Base-by-base conservation (phyloP, 2,329 filamentous ascomycete genomes). In the Didymella glomerata region DNA sequence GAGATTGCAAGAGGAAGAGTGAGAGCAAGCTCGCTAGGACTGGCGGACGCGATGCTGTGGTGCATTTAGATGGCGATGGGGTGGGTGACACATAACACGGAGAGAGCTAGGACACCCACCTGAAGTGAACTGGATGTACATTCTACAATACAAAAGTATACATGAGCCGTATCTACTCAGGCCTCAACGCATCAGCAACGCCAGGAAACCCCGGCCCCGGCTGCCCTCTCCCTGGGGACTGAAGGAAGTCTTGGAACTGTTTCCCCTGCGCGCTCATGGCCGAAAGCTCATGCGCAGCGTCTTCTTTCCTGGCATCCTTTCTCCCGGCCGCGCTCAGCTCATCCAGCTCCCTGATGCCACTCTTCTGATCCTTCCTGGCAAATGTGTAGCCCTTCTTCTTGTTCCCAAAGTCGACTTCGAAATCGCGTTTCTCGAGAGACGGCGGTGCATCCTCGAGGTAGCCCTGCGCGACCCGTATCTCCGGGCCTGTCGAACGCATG, bases 381-480 rank as follows among this genome's bases (percentile, higher is more conserved):
- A 42, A 44, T 1, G n/a, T n/a, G 7, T 22, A 28, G 5, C 22
- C 25, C 27, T n/a, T 38, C 7, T 54, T 57, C 42, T 53, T 16
- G 1, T 48, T 34, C 25, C 49, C 46, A 5, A 70, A 24, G 22
- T 54, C 60, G 10, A 48, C 40, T 9, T 50, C n/a, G 25, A 64
- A 57, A n/a, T 38, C 22, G 63, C 36, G 1, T 3, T 5, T 1
- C 24, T 28, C 30, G 5, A 53, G 50, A 0, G 73, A 72, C 16
- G 71, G 67, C 6, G 32, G 20, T 30, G 45, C 4, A 11, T 76
- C 73, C 8, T 71, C 69, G 27, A 75, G 44, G 40, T 65, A 58
- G 27, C 75, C 74, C 1, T 59, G 24, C 9, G 65, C 63, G 3
- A 77, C 71, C 9, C 51, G 40, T 2, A 73, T 51, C 27, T 72